These are phyloP conservation scores for Thoreauomyces humboldtii DNA, from an alignment of 192 early-diverging fungal genomes.

Conservation along the genomic window DNA sequence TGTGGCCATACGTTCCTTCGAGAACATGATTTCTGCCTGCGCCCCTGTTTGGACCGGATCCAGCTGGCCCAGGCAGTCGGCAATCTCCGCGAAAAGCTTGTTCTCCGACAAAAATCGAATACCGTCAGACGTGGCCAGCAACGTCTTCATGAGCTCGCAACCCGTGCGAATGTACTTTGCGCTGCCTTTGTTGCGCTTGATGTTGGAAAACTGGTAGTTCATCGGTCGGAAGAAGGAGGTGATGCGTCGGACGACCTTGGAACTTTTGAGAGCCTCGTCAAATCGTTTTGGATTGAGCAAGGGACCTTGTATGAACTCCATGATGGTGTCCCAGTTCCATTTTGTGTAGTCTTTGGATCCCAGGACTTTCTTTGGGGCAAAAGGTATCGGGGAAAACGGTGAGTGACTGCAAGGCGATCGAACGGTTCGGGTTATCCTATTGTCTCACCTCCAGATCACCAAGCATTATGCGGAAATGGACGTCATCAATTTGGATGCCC, in stretches of 20 bases:
- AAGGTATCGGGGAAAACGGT: constrained; percentile 8
- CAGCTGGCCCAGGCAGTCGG: constrained; percentile 69
- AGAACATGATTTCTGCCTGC: constrained; percentile 63
- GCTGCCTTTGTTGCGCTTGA: constrained; percentile 49
- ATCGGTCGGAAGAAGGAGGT: constrained; percentile 72
- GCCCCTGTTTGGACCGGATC: constrained; percentile 58
- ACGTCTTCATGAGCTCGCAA: constrained; percentile 64
- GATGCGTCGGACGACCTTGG: constrained; percentile 71
- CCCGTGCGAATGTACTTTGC: constrained; percentile 63
- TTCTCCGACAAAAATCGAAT: constrained; percentile 66
- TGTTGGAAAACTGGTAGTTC: constrained; percentile 69
- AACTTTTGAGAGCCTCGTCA: constrained; percentile 69
- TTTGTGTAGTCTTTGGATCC: constrained; percentile 70
- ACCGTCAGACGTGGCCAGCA: constrained; percentile 64
- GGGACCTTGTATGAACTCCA: constrained; percentile 75
- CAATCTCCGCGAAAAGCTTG: constrained; percentile 68
- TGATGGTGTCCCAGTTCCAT: constrained; percentile 77
- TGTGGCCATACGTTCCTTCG: constrained; percentile 68
- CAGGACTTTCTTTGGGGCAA: constrained; percentile 47
- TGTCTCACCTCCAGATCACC: constrained; percentile 63
- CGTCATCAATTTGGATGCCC: constrained; percentile 65
- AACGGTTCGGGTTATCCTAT: background rate
- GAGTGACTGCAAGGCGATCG: too few species aligned
- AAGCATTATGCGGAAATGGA: constrained; percentile 63
- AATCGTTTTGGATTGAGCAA: constrained; percentile 68